Evolutionary conservation across 768 basidiomycete genomes (phyloP), one percentile per base, ranked within the genome.

Genomic region (Astraeus odoratus): DNA sequence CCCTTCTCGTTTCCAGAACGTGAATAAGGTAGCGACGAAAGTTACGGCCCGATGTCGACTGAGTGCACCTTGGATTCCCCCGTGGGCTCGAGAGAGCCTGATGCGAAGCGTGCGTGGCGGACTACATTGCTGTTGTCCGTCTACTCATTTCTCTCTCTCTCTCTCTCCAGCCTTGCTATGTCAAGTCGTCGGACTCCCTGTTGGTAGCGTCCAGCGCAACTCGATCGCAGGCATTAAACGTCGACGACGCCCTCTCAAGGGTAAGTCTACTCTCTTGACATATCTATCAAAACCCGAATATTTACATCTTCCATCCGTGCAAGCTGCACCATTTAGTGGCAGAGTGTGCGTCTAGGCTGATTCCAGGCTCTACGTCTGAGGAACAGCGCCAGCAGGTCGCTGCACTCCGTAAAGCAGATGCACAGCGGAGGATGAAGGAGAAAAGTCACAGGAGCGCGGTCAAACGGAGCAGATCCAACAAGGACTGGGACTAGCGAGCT

Each of bases 1-100:
- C n/a, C n/a, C n/a, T n/a, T n/a, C n/a, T n/a, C n/a, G n/a, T 29
- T 16, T n/a, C 12, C 53, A 90, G 86, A 87, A 91, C 52, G 88
- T 91, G 30, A 91, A 91, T 57, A 91, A 89, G 66, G 76, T 90
- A n/a, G 89, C 86, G 47, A 90, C 88, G 12, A 90, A 90, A 58
- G 84, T 77, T 0, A 81, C 78, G 0, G 53, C 83, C 13, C 71
- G 82, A 33, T 86, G 83, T 53, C 60, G 71, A 5, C 40, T 86
- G 8, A 66, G 79, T 42, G 67, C 73, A 1, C 43, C 63, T 1
- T 88, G 86, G 86, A 81, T 89, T 40, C 86, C 87, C 6, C 42
- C 50, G 2, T 89, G 86, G 87, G 77, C 81, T 4, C 64, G 59
- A 25, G 64, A 72, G 6, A 59, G 57, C 24, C 51, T 88, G 18